Percentiles rank a stretch among this genome's conserved stretches.
Conservation (phyloP, 352 stramenopile genomes). For the Phytophthora multivora region DNA sequence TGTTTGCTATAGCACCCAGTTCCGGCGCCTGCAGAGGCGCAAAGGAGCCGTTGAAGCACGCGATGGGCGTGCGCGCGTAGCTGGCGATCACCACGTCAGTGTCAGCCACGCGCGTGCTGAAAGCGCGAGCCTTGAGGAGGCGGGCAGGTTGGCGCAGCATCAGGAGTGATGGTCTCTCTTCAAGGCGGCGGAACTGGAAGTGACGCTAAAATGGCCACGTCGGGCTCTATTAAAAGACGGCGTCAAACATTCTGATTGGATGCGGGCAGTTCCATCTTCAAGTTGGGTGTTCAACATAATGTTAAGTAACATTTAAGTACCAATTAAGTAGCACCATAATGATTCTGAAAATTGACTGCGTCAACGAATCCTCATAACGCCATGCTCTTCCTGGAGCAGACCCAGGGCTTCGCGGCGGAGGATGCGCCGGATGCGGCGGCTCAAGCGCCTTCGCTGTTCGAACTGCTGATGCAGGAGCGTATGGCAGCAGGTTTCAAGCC, state of each 20-base stretch:
- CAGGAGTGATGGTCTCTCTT: neutral
- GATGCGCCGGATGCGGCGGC: constrained; percentile 5
- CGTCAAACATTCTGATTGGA: constrained; percentile 36
- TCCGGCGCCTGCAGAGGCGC: constrained; percentile 88
- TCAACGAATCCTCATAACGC: constrained; percentile 8
- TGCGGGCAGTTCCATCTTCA: constrained; percentile 22
- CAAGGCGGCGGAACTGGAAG: constrained; percentile 10
- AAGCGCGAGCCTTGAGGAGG: constrained; percentile 30
- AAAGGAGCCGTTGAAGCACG: constrained; percentile 94
- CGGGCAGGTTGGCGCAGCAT: constrained; percentile 31
- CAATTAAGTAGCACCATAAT: neutral
- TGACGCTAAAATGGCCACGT: neutral
- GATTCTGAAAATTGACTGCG: constrained; percentile 1
- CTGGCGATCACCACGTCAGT: constrained; percentile 94
- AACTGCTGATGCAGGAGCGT: constrained; percentile 88
- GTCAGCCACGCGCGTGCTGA: constrained; percentile 67
- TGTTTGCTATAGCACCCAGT: constrained; percentile 94
- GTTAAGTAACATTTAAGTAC: constrained; percentile 6
- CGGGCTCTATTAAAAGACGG: neutral
- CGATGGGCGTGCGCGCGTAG: constrained; percentile 96
- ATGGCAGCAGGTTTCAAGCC: constrained; percentile 80
- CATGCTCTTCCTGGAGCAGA: constrained; percentile 87
- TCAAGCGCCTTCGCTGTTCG: constrained; percentile 73
- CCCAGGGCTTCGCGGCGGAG: constrained; percentile 61
- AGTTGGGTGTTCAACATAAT: constrained; percentile 2